Evolutionary conservation across 2,329 filamentous ascomycete genomes (phyloP).

Genomic region (Fusarium napiforme): DNA sequence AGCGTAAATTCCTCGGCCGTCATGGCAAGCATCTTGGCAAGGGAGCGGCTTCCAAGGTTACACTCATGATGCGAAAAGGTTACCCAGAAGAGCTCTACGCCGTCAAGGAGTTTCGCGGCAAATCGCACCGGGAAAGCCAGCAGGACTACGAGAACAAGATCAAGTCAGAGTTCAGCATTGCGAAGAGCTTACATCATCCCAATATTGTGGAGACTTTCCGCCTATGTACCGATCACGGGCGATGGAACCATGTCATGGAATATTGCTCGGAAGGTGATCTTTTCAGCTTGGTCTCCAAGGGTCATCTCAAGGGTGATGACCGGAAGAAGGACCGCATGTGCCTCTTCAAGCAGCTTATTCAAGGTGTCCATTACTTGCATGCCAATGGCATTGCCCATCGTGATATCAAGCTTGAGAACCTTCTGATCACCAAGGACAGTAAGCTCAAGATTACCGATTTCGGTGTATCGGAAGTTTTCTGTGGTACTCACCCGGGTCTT

Average conservation of each 20-base stretch:
- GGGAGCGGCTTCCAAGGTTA: slow-evolving; percentile 85
- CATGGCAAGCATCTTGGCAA: slow-evolving; percentile 82
- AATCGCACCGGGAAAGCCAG: slow-evolving; percentile 74
- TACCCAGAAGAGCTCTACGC: slow-evolving; percentile 75
- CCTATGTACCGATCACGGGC: slow-evolving; percentile 77
- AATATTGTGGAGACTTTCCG: slow-evolving; percentile 86
- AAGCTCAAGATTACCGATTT: slow-evolving; percentile 93
- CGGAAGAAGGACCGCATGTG: slow-evolving; percentile 78
- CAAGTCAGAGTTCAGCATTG: slow-evolving; percentile 90
- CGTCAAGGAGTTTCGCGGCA: slow-evolving; percentile 87
- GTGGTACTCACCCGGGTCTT: slow-evolving; percentile 81
- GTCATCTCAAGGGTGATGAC: slow-evolving; percentile 72
- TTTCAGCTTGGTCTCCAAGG: slow-evolving; percentile 77
- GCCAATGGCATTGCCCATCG: slow-evolving; percentile 87
- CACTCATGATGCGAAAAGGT: slow-evolving; percentile 79
- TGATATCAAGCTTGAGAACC: slow-evolving; percentile 90
- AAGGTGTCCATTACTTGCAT: slow-evolving; percentile 85
- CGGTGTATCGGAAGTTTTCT: slow-evolving; percentile 88
- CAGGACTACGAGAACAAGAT: slow-evolving; percentile 88
- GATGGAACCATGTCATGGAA: slow-evolving; percentile 95
- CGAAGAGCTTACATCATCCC: slow-evolving; percentile 84
- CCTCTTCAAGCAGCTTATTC: slow-evolving; percentile 88
- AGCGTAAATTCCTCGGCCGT: slow-evolving; percentile 75
- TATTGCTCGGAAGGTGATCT: slow-evolving; percentile 87
- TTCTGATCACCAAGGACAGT: slow-evolving; percentile 81